Conservation (phyloP, 805 yeast species). For the Blastobotrys parvus region DNA sequence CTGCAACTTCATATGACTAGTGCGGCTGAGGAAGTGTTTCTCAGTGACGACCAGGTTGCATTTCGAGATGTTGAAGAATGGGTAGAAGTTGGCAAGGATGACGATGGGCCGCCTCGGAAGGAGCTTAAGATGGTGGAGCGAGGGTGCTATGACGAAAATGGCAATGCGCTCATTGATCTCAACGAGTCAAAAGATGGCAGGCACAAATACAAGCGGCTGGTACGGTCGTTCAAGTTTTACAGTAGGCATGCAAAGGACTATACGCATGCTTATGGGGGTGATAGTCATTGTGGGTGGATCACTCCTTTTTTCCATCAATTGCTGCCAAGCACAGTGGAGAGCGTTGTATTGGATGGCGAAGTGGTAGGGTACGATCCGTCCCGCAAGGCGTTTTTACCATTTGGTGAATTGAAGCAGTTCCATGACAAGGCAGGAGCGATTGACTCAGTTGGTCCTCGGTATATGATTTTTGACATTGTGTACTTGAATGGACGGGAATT, state of each 20-base stretch:
- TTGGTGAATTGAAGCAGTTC: conserved; percentile 49
- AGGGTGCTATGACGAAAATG: too few species aligned
- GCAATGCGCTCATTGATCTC: not conserved
- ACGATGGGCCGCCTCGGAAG: too few species aligned
- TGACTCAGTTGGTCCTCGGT: conserved; percentile 9
- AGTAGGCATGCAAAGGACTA: conserved; percentile 69
- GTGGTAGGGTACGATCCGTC: conserved; percentile 78
- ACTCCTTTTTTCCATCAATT: conserved; percentile 42
- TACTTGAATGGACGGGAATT: conserved; percentile 60
- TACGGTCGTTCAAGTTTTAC: conserved; percentile 37
- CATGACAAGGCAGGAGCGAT: conserved; percentile 18
- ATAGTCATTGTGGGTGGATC: conserved; percentile 33
- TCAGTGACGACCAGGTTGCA: not conserved
- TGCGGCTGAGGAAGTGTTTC: not conserved
- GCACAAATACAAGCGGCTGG: not conserved
- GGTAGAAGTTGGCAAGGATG: too few species aligned
- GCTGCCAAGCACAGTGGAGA: conserved; percentile 23
- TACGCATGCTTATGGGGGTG: conserved; percentile 58
- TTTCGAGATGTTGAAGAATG: too few species aligned
- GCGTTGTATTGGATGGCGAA: conserved; percentile 74
- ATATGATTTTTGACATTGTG: conserved; percentile 62
- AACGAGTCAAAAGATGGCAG: not conserved
- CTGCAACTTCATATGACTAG: conserved; percentile 58
- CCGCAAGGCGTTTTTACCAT: conserved; percentile 51
- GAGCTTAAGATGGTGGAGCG: conserved; percentile 28